Percentiles rank a stretch among this genome's conserved stretches.
phyloP scores from a whole-genome alignment of 2,329 filamentous ascomycete species.

The Neurospora sp. region DNA sequence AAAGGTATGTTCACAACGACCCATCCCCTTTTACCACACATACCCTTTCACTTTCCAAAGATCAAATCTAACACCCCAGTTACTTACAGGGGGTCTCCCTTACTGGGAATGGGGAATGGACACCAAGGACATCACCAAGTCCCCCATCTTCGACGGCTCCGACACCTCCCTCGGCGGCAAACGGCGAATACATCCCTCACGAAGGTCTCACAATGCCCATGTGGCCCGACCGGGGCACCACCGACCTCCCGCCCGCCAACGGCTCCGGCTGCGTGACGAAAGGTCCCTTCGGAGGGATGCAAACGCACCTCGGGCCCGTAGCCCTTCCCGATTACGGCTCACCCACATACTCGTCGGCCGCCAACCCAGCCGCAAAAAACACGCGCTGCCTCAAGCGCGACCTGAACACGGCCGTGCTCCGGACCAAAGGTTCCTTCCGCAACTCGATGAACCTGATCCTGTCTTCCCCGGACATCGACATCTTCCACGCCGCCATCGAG shows the following conservation, averaged over 20 bases:
- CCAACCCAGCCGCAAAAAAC: conserved; percentile 26
- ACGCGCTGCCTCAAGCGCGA: conserved; percentile 34
- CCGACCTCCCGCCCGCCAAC: conserved; percentile 31
- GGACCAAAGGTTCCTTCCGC: conserved; percentile 19
- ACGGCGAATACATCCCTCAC: conserved; percentile 27
- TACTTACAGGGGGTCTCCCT: conserved; percentile 5
- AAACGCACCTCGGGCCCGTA: conserved; percentile 30
- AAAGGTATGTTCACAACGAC: conserved; percentile 21
- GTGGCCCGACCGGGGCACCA: background rate
- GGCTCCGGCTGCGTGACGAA: conserved; percentile 44
- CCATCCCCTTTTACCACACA: conserved; percentile 4
- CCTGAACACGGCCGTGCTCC: conserved; percentile 24
- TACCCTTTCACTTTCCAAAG: background rate
- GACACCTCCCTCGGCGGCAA: conserved; percentile 34
- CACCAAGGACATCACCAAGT: conserved; percentile 25
- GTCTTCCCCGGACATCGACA: conserved; percentile 23
- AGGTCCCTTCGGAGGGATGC: conserved; percentile 35
- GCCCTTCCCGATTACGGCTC: conserved; percentile 14
- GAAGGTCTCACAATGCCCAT: background rate
- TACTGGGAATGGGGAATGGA: conserved; percentile 34
- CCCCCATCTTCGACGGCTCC: conserved; percentile 36
- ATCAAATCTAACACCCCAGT: background rate
- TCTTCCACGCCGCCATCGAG: conserved; percentile 32
- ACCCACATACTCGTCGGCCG: conserved; percentile 11
- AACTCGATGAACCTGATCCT: conserved; percentile 29